Base-by-base conservation (phyloP, 768 basidiomycete genomes). In the Phaeolepiota aurea region DNA sequence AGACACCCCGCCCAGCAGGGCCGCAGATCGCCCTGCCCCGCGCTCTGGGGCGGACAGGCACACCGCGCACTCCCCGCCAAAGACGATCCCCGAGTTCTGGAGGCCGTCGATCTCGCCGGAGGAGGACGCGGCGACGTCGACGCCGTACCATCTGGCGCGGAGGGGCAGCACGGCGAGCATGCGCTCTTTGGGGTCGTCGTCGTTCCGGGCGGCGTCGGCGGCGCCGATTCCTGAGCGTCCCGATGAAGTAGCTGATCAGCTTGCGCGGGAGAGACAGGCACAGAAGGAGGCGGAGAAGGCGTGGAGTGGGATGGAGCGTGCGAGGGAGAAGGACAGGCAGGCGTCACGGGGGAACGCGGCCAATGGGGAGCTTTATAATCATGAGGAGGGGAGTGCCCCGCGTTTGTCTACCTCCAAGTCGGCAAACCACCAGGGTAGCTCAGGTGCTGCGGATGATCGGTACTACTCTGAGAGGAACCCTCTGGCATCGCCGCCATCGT, bases 81-180 rank as follows among this genome's bases (percentile, higher is more conserved):
- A 57, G 23, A 48, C 56, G 32, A 53, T 57, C 1, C 71, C 66
- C 11, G 70, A 74, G 43, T 54, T 75, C 20, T 76, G 76, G 75
- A 70, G 63, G 25, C 73, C 75, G 2, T 52, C 65, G 0, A 62
- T 68, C 14, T 62, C 69, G 1, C 62, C 67, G 10, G 65, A 69
- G 43, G 68, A 75, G 38, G 73, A 72, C 25, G 55, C 56, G 0
- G 51, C 63, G 10, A 52, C 61, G 31, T 64, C 66, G 1, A 69
- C 65, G 40, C 59, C 70, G 3, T 64, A 63, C 42, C 54, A 59
- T 10, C 57, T 75, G 18, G 68, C 67, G 1, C 55, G 70, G 41
- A 64, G 68, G 7, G 65, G 68, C 32, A 78, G 76, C 44, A 67
- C 59, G 4, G 63, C 74, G 10, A 76, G 76, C 45, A 66, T 64